These are phyloP conservation scores for Corchorus olitorius DNA, from an alignment of 345 rosid species.

Conservation along the genomic window DNA sequence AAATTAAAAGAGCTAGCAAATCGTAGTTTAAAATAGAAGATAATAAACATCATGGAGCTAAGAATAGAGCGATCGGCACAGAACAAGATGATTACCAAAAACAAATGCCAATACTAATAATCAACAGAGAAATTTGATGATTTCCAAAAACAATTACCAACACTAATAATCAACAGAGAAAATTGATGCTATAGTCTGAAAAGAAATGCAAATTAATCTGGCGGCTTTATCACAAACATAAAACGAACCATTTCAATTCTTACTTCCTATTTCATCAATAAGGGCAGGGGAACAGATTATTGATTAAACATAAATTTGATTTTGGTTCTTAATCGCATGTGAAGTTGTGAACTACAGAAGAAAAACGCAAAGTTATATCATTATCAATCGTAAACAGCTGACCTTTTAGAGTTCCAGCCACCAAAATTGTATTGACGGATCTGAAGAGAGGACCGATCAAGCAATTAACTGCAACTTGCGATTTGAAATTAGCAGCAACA, in stretches of 20 bases:
- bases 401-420: neutral
- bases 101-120: neutral
- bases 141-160: neutral
- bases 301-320: neutral
- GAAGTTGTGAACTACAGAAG: neutral
- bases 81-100: neutral
- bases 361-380: neutral
- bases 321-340: neutral
- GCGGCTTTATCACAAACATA: neutral
- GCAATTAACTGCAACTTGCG: neutral
- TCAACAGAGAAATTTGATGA: neutral
- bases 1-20: too few relatives aligned
- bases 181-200: neutral
- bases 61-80: neutral
- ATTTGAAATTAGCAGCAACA: too few relatives aligned
- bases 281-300: neutral
- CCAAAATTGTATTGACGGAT: neutral
- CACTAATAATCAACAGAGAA: constrained; percentile 2
- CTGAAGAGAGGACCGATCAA: neutral
- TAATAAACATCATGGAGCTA: neutral
- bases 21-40: neutral
- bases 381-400: neutral
- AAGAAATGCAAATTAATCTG: neutral
- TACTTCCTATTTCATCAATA: neutral
- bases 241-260: neutral